Evolutionary conservation across 2,329 filamentous ascomycete species (phyloP), one percentile per base, ranked within the genome.

Genomic region (Xylaria arbuscula): DNA sequence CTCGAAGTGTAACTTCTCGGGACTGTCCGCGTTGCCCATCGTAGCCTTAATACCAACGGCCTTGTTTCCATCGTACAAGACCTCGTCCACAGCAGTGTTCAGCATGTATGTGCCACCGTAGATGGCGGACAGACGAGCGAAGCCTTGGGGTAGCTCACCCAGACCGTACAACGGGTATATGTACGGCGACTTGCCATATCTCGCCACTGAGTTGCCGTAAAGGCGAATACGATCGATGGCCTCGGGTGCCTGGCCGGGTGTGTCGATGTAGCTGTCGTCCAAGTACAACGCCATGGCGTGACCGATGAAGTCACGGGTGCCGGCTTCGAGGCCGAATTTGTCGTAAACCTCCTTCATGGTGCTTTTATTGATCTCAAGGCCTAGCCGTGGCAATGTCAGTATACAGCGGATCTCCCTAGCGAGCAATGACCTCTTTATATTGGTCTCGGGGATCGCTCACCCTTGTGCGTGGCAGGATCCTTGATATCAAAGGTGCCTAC

Each of bases 21-120:
- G 81, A 40, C 70, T 72, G 75, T 93, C 92, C 70, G 90, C 89
- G 80, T 93, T 93, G 79, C 90, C 91, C 94, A 98, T 98, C 75
- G 96, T 98, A 59, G 96, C 96, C 86, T 97, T 97, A 85, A 99
- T 98, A 66, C 96, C 96, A 17, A 89, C 87, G n/a, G 95, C 93
- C 86, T 97, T 97, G 78, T 87, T 89, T 64, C 86, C 89, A 67
- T 97, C 93, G 79, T 96, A 97, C 70, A 92, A 81, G 73, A 99
- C 84, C 85, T 99, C 96, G 72, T 98, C 92, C 64, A 99, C 88
- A 74, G 90, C 90, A 75, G 96, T 97, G 87, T 98, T 98, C 78
- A 99, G 91, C 94, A 99, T 99, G 85, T 99, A 99, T 59, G 96
- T 99, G 75, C 96, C 96, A 73, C 96, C 96, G 80, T 99, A 98